Evolutionary conservation across 1,284 basidiomycete species (phyloP).

Genomic region (Boletus semigastroideus): DNA sequence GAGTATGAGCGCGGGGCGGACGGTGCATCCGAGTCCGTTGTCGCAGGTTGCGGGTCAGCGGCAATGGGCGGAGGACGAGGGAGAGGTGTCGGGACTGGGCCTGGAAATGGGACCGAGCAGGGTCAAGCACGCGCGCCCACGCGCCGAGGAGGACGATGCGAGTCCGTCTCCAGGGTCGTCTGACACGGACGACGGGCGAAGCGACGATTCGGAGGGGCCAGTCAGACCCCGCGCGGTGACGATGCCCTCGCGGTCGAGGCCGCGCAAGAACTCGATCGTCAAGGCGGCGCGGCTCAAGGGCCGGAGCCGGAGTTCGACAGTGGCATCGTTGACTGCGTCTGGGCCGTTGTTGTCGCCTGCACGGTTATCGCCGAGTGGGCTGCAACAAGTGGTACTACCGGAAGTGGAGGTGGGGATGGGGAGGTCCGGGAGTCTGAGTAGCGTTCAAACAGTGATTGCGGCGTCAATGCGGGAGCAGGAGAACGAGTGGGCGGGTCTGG

Average conservation of each 20-base stretch:
- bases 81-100: background rate
- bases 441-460: conserved; percentile 66
- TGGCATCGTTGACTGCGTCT: conserved; percentile 51
- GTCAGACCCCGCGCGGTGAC: background rate
- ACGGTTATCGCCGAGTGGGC: conserved; percentile 7
- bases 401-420: background rate
- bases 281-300: conserved; percentile 20
- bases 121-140: conserved; percentile 13
- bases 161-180: conserved; percentile 48
- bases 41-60: conserved; percentile 55
- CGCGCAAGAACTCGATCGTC: conserved; percentile 18
- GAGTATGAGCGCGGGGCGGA: conserved; percentile 28
- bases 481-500: conserved; percentile 11
- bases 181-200: conserved; percentile 49
- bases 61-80: conserved; percentile 45
- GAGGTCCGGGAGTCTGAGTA: conserved; percentile 59
- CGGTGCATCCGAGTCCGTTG: conserved; percentile 58
- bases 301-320: conserved; percentile 60
- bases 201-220: conserved; percentile 28
- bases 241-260: conserved; percentile 13
- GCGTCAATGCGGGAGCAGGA: conserved; percentile 36
- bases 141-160: conserved; percentile 41
- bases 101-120: background rate
- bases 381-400: background rate
- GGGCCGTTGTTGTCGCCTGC: conserved; percentile 14